Evolutionary conservation across 108 stramenopile genomes (phyloP).

Genomic region (Hondaea fermentalgiana): DNA sequence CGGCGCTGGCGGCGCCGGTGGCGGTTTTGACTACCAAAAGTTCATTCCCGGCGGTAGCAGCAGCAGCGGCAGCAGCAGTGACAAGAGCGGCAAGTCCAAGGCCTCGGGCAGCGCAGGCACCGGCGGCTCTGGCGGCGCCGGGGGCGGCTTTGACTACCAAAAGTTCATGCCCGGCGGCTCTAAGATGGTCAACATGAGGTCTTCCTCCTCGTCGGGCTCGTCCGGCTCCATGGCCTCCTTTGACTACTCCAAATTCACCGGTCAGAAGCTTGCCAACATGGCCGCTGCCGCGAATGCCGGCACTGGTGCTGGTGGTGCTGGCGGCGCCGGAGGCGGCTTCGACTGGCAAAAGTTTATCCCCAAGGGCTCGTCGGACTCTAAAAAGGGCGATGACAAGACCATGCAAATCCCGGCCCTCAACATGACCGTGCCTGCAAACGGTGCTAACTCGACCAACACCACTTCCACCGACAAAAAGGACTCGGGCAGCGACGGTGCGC

Average conservation of each 20-base stretch:
- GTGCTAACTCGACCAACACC: background rate
- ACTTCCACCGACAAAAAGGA: background rate
- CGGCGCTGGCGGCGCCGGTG: background rate
- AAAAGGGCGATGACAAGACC: background rate
- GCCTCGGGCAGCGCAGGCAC: background rate
- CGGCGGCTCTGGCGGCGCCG: background rate
- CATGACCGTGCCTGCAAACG: background rate
- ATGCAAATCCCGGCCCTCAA: background rate
- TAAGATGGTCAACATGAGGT: background rate
- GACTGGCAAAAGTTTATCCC: background rate
- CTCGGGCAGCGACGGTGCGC: background rate
- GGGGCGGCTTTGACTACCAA: background rate
- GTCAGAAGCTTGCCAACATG: background rate
- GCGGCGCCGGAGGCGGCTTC: background rate
- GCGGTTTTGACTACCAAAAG: slow-evolving; percentile 16
- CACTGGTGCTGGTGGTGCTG: background rate
- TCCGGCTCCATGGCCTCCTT: background rate
- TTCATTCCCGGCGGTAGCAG: background rate
- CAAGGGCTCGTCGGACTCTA: background rate
- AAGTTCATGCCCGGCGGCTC: background rate
- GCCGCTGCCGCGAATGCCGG: background rate
- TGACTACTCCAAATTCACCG: slow-evolving; percentile 17
- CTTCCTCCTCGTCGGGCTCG: too few relatives aligned
- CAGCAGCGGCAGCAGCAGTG: background rate
- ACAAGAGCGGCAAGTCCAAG: background rate